Base-by-base conservation (phyloP, 2,329 filamentous ascomycete species). In the Nemania bipapillata region DNA sequence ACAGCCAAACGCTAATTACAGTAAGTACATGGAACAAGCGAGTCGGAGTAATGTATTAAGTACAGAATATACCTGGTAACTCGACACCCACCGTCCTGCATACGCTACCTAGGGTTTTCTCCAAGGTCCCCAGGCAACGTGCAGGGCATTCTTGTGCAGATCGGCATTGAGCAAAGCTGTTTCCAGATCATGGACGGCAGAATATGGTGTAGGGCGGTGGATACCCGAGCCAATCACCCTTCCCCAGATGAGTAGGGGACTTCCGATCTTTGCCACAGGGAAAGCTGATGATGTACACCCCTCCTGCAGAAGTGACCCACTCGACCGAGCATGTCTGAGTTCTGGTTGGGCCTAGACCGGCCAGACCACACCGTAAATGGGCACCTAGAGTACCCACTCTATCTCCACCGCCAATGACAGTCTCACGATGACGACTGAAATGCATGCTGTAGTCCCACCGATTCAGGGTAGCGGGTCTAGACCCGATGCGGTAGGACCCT, bases 241-340 rank as follows among this genome's bases (percentile, higher is more conserved):
- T 7, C 22, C 26, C 20, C 40, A 35, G 35, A 26, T 54, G 22
- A 57, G 65, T 63, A 68, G 72, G 72, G 71, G 58, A 28, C 70
- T 67, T 72, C 71, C 66, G 68, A 71, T 65, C 70, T 73, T 76
- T 59, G 72, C 75, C 75, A 77, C 74, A 37, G 74, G 73, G 30
- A 35, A 35, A 72, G 76, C 72, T 73, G 73, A 76, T 78, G 75
- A 78, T 75, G 76, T 72, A 72, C 70, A 69, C 57, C 68, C 68
- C 64, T 59, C 70, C 70, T 70, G 65, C 65, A 63, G 59, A 40
- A 32, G 8, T 61, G 65, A 63, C 58, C 52, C 58, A 12, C 66
- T 45, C 32, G 17, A 59, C 56, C 61, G 42, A 35, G 35, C 45
- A n/a, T 42, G 6, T 7, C n/a, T 28, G 35, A 49, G 17, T 62